phyloP scores from a whole-genome alignment of 306 rosid genomes.

The Spatholobus suberectus region DNA sequence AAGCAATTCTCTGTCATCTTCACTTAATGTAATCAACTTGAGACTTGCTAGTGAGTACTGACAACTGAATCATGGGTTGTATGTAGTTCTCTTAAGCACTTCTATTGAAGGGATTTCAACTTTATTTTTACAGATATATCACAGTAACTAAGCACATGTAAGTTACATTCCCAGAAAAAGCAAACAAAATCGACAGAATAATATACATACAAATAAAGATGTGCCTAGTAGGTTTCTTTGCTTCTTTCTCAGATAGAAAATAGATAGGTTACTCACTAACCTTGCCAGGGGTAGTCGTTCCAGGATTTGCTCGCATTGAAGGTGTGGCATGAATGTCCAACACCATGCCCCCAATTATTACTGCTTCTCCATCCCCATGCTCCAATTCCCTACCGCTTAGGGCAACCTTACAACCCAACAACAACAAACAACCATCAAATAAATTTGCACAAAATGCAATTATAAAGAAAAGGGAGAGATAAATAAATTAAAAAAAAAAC shows the following conservation, averaged over 20 bases:
- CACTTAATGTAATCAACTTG: conserved; percentile 25
- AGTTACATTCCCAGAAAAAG: background rate
- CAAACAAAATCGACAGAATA: background rate
- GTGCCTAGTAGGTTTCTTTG: background rate
- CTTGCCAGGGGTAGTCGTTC: conserved; percentile 80
- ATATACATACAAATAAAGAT: background rate
- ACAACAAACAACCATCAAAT: conserved; percentile 13
- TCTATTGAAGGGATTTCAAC: background rate
- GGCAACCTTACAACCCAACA: conserved; percentile 34
- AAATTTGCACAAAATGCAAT: background rate
- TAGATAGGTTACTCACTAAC: conserved; percentile 40
- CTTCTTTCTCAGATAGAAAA: background rate
- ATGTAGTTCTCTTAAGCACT: background rate
- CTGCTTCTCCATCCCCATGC: conserved; percentile 54
- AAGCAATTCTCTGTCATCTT: background rate
- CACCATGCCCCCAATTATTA: conserved; percentile 90
- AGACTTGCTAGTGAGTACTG: background rate
- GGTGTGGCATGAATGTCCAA: conserved; percentile 80
- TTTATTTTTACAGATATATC: background rate
- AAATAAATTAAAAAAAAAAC: background rate
- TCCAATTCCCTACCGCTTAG: conserved; percentile 40
- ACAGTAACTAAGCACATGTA: background rate
- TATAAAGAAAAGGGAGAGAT: background rate
- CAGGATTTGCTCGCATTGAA: conserved; percentile 46
- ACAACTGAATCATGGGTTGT: background rate